Evolutionary conservation across 202 grass and related monocot genomes (phyloP).

Genomic region (Schoenoplectus triqueter): DNA sequence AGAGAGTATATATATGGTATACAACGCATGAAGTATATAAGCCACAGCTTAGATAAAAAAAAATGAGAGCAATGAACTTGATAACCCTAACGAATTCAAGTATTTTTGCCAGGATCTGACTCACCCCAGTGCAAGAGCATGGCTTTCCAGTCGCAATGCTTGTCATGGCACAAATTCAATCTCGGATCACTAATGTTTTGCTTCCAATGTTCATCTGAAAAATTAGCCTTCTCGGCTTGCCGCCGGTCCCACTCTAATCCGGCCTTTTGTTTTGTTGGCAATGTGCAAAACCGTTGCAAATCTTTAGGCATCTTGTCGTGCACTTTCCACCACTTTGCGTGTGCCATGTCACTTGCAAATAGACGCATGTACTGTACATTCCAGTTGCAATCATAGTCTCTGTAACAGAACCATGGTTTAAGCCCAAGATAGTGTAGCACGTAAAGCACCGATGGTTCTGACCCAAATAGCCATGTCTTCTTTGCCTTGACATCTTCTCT

Average conservation of each 20-base stretch:
- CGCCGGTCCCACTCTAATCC: conserved; percentile 50
- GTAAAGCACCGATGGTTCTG: conserved; percentile 46
- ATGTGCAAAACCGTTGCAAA: conserved; percentile 50
- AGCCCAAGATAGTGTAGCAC: conserved; percentile 78
- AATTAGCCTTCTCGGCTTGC: conserved; percentile 47
- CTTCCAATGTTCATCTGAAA: conserved; percentile 52
- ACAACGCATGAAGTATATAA: not conserved
- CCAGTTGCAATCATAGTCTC: conserved; percentile 96
- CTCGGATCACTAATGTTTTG: conserved; percentile 54
- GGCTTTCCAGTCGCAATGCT: conserved; percentile 44
- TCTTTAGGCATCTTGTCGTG: conserved; percentile 57
- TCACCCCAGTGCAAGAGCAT: conserved; percentile 52
- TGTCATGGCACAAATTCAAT: conserved; percentile 37
- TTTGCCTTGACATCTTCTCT: conserved; percentile 23
- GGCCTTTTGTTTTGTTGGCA: conserved; percentile 36
- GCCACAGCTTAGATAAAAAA: conserved; percentile 5
- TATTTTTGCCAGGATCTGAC: conserved; percentile 5
- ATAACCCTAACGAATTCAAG: not conserved
- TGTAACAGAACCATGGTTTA: conserved; percentile 82
- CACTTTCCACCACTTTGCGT: conserved; percentile 71
- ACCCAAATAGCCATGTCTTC: conserved; percentile 37
- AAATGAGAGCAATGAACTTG: not conserved
- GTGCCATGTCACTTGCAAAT: conserved; percentile 76
- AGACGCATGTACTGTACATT: conserved; percentile 41
- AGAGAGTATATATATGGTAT: conserved; percentile 24